Evolutionary conservation across 2,329 filamentous ascomycete species (phyloP).

Genomic region (Colletotrichum agaves): DNA sequence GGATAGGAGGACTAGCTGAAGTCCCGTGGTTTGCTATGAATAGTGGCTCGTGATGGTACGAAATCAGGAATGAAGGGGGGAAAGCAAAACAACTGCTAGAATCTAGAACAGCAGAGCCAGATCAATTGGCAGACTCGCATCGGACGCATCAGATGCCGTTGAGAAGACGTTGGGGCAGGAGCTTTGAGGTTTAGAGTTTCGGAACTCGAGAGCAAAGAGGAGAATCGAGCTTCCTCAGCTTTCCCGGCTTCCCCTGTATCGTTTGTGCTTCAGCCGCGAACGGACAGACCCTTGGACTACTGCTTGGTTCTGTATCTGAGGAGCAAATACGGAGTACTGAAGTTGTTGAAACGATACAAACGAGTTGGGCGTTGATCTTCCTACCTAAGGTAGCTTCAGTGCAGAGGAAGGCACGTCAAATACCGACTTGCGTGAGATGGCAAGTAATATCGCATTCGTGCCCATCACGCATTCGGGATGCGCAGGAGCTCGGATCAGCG

Average conservation of each 20-base stretch:
- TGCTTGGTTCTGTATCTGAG: neutral
- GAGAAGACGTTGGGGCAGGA: conserved; percentile 3
- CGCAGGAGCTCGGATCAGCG: too few relatives aligned
- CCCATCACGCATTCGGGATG: too few relatives aligned
- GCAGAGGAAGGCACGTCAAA: too few relatives aligned
- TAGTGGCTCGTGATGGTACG: neutral
- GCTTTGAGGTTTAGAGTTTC: conserved; percentile 7
- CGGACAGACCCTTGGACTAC: neutral
- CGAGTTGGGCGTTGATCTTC: neutral
- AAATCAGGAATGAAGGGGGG: neutral
- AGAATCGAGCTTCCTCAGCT: neutral
- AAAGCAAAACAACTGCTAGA: neutral
- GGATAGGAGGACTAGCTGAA: neutral
- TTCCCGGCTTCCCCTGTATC: neutral
- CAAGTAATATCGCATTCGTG: too few relatives aligned
- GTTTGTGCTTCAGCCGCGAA: neutral
- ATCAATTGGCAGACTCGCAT: too few relatives aligned
- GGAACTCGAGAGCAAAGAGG: neutral
- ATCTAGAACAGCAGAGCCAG: neutral
- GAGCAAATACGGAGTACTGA: neutral
- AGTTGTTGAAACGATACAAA: neutral
- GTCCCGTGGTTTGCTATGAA: neutral
- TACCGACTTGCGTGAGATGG: too few relatives aligned
- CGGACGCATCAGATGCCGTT: conserved; percentile 13
- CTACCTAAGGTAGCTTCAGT: too few relatives aligned